Base-by-base conservation (phyloP, 352 stramenopile species). In the Phytophthora palmivora region DNA sequence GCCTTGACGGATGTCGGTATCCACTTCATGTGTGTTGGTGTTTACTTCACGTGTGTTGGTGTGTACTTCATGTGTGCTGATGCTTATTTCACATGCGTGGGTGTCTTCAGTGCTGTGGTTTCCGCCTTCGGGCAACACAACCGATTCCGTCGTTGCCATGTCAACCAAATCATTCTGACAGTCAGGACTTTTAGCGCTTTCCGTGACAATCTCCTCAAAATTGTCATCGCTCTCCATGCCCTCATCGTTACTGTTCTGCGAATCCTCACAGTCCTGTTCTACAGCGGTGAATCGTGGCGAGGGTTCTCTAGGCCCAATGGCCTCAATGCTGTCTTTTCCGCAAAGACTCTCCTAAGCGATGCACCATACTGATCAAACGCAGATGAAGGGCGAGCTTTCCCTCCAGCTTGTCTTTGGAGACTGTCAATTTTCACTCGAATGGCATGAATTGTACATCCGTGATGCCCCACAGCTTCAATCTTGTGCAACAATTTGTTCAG, bases 391-490 rank as follows among this genome's bases (percentile, higher is more conserved):
- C 58, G 50, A 15, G 59, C 49, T 45, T 56, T 68, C 4, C 63
- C 63, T 21, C 50, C 58, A 15, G 47, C 58, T 52, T 72, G 63
- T 15, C 63, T 51, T 58, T 72, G 63, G 32, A 72, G 36, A 44
- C 63, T 72, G 46, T 72, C 63, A 43, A 72, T 68, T 49, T 72
- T 72, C 30, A 67, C 63, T 37, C 63, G 63, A 21, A 72, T 68
- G 9, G 58, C 63, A 24, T 72, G 63, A 22, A 72, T 68, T 22
- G 63, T 63, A 30, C 63, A 72, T 9, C 63, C 63, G 4, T 22
- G 50, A 44, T 64, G 58, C 0, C 63, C 63, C 16, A 34, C 59
- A 36, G 42, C 45, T 60, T 67, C 45, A 33, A 72, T 72, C 22
- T 54, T 48, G 16, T 34, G 63, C 10, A 68, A 28, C 1, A 72